Conservation (phyloP, 345 rosid genomes). For the Hibiscus tridactylites region DNA sequence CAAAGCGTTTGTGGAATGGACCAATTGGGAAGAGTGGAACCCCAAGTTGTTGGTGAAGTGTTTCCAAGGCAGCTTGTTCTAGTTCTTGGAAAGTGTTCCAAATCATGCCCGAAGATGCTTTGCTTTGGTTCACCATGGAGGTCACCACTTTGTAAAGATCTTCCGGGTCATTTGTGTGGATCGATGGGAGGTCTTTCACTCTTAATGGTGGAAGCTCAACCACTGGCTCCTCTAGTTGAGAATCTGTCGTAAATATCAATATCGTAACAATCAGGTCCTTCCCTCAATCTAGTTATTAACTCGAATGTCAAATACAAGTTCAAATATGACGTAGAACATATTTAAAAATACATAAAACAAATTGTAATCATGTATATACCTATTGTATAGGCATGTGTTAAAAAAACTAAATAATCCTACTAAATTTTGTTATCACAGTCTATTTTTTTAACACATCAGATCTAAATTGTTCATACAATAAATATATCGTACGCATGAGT, state of each 20-base stretch:
- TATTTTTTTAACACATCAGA: too few relatives aligned
- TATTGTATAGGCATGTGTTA: too few relatives aligned
- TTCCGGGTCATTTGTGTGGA: conserved; percentile 6
- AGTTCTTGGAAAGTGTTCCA: conserved; percentile 52
- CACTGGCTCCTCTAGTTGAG: conserved; percentile 3
- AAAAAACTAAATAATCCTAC: too few relatives aligned
- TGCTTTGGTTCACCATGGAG: conserved; percentile 22
- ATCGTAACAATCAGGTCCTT: too few relatives aligned
- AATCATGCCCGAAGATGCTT: conserved; percentile 35
- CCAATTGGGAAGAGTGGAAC: conserved; percentile 32
- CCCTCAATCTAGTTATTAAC: too few relatives aligned
- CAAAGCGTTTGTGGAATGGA: conserved; percentile 35
- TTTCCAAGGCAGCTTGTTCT: conserved; percentile 24
- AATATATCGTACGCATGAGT: too few relatives aligned
- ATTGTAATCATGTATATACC: too few relatives aligned
- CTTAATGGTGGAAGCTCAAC: conserved; percentile 34
- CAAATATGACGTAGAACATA: too few relatives aligned
- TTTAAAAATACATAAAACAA: too few relatives aligned
- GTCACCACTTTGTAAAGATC: conserved; percentile 25
- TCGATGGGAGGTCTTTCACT: conserved; percentile 27
- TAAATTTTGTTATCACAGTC: too few relatives aligned
- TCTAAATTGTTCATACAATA: too few relatives aligned
- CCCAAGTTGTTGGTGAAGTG: conserved; percentile 15
- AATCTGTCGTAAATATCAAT: conserved; percentile 9
- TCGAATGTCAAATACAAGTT: too few relatives aligned